Base-by-base conservation (phyloP, 2,329 filamentous ascomycete genomes). In the Exserohilum turcica region DNA sequence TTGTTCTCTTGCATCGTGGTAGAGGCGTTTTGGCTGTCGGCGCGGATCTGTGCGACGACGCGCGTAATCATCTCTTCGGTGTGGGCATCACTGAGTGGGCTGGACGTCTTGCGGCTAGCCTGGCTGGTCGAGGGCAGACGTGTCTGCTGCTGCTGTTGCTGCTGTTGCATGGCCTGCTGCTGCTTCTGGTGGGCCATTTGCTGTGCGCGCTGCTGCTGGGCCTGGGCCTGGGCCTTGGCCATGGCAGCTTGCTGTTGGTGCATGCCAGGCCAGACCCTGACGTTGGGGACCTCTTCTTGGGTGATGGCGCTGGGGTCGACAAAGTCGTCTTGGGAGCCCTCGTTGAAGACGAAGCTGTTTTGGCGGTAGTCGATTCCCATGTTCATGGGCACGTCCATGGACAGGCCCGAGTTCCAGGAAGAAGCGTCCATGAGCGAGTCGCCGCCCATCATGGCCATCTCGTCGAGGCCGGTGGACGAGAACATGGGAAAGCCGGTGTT, bases 11-110 rank as follows among this genome's bases (percentile, higher is more conserved):
- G 82, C 13, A 79, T 76, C 4, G 81, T 78, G 12, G 84, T 80
- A 54, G 63, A 80, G 48, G 63, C 64, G 52, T 71, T 71, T 57
- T 74, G 71, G 75, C 89, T 91, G 62, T 79, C 85, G 65, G 91
- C 86, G 64, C 92, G 87, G 88, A 97, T 96, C 48, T 92, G 91
- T 77, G 93, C 92, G 29, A 97, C 82, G 3, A 97, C 84, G 72
- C 94, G 91, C 19, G 91, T 91, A 64, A 97, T 97, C 75, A 92
- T 95, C 77, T 97, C 91, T 76, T 97, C 92, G 44, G 78, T 78
- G 60, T 77, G 78, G 24, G 77, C 75, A 58, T 80, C 79, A 44
- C 74, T 70, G 53, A 71, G 57, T 8, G 71, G 74, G 60, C 77
- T 74, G 1, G 77, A 75, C 13, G 69, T 70, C 54, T 69, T 71